Percentiles rank a stretch among this genome's conserved stretches.
Conservation (phyloP, 2,329 filamentous ascomycete species). For the Fusarium pininemorale region DNA sequence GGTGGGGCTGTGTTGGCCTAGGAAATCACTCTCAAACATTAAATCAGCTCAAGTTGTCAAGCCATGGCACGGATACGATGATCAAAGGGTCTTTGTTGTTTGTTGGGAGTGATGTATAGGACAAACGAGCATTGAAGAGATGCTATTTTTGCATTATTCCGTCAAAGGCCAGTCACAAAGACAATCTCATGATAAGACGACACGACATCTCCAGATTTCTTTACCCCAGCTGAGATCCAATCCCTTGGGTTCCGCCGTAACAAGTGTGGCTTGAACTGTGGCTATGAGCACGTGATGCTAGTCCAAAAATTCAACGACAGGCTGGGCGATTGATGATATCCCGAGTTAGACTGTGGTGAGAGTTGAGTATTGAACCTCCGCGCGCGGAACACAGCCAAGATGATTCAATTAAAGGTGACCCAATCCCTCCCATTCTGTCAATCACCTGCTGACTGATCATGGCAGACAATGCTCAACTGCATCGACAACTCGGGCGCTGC, state of each 20-base stretch:
- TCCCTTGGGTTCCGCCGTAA: not conserved
- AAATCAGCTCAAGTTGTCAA: not conserved
- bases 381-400: slow-evolving; percentile 57
- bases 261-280: slow-evolving; percentile 26
- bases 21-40: not conserved
- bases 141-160: not conserved
- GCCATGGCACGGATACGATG: not conserved
- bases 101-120: too few relatives aligned
- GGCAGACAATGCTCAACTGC: slow-evolving; percentile 94
- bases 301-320: slow-evolving; percentile 41
- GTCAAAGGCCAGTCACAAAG: not conserved
- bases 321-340: slow-evolving; percentile 24
- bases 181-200: not conserved
- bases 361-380: slow-evolving; percentile 37
- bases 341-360: slow-evolving; percentile 29
- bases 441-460: slow-evolving; percentile 23
- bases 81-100: not conserved
- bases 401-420: slow-evolving; percentile 89
- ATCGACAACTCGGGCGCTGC: slow-evolving; percentile 99
- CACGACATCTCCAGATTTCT: not conserved
- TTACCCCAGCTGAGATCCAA: not conserved
- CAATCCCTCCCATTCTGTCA: rapidly evolving
- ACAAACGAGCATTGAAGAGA: not conserved
- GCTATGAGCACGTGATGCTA: slow-evolving; percentile 38
- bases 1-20: slow-evolving; percentile 28